A percentile compares a stretch with the other conserved stretches of the same genome.
Evolutionary conservation across 108 stramenopile genomes (phyloP).

Genomic region (Epithemia pelagica): DNA sequence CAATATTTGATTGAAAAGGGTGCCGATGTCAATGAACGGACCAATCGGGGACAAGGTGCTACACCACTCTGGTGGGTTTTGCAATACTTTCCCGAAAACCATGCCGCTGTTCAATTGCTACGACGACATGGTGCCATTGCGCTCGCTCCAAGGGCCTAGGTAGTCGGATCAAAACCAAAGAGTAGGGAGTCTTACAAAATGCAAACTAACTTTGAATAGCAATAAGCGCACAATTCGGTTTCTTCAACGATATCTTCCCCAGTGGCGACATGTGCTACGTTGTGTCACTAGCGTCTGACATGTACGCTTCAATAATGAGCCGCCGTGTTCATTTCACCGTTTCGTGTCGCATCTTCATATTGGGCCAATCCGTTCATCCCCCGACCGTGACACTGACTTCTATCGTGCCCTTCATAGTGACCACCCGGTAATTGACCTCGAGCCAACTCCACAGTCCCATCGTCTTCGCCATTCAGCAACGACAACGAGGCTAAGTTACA

Average conservation of each 20-base stretch:
- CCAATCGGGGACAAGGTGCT: conserved; percentile 53
- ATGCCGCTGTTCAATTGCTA: conserved; percentile 28
- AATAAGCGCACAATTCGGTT: too few species aligned
- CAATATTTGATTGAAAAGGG: conserved; percentile 39
- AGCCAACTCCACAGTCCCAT: background rate
- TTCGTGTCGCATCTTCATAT: background rate
- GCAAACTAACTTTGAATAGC: too few species aligned
- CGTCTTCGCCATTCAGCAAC: background rate
- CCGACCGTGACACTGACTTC: background rate
- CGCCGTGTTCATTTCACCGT: background rate
- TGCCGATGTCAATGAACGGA: conserved; percentile 48
- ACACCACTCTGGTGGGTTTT: conserved; percentile 59
- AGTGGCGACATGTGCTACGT: too few species aligned
- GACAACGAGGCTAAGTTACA: background rate
- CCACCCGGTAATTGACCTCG: background rate
- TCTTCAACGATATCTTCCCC: too few species aligned
- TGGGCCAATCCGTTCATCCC: background rate
- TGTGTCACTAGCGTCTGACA: too few species aligned
- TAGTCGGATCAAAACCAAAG: too few species aligned
- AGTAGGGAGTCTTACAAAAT: too few species aligned
- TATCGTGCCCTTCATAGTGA: background rate
- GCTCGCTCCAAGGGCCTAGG: conserved; percentile 21
- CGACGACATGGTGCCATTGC: conserved; percentile 29
- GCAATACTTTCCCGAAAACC: conserved; percentile 19
- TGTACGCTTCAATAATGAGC: background rate